Evolutionary conservation across 2,329 filamentous ascomycete genomes (phyloP), one percentile per base, ranked within the genome.

Genomic region (Calonectria montana): DNA sequence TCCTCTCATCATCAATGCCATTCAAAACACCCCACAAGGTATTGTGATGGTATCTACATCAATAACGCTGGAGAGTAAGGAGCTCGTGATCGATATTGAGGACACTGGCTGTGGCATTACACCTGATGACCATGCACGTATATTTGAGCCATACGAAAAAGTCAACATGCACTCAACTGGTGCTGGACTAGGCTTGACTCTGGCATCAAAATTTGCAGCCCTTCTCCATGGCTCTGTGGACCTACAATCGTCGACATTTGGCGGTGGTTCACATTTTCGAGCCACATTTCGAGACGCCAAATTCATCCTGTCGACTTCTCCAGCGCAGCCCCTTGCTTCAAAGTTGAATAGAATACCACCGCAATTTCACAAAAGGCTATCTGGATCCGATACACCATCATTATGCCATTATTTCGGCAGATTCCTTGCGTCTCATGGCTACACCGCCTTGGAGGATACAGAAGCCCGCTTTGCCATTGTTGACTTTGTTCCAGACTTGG

Each of bases 91-190:
- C n/a, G 85, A 87, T 47, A 71, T 87, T 1, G 75, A 83, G 48
- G 86, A 87, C 50, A 86, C 82, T 1, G 86, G 85, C 0, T 75
- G 81, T 3, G 85, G 85, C 2, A 85, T 87, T n/a, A 4, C 23
- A 2, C 70, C 72, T 1, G 61, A 72, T 1, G 74, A 86, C 8
- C 82, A 83, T 4, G 25, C 77, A 4, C 82, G 83, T 3, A 85
- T 87, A 4, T 87, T 87, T 31, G 79, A 84, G 4, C 77, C 84
- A 0, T 86, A 87, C 23, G 85, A 86, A 47, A 87, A 86, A 39
- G 80, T 82, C 1, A 79, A 82, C 39, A 71, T 73, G 0, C 80
- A 85, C 41, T 82, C 84, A 0, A 80, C 80, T 2, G 83, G 85
- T 3, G 83, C 83, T 31, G 84, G 86, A 0, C 78, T 87, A 0